Percentiles rank a stretch among this genome's conserved stretches.
Conservation (phyloP, 83 land plant species). For the Isoetes engelmannii region DNA sequence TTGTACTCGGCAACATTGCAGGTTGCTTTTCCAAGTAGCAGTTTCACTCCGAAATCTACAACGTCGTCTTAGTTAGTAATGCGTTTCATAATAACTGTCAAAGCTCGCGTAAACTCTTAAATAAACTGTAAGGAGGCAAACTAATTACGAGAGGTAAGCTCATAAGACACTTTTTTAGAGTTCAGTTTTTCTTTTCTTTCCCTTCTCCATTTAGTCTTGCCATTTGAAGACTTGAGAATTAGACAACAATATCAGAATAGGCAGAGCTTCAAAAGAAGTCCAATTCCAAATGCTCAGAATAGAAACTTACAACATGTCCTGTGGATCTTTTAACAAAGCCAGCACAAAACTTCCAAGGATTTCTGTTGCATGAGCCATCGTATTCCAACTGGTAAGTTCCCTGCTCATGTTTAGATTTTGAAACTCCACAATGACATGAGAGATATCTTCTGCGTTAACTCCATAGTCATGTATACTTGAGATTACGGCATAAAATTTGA, state of each 20-base stretch:
- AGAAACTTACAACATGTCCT: not conserved
- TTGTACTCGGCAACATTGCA: conserved; percentile 8
- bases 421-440: too few relatives aligned
- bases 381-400: not conserved
- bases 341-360: conserved; percentile 3
- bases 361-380: conserved; percentile 3
- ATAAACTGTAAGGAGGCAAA: too few relatives aligned
- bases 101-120: not conserved
- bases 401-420: not conserved
- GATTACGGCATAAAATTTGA: too few relatives aligned
- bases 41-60: not conserved
- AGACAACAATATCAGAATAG: not conserved
- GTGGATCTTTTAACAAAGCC: conserved; percentile 5
- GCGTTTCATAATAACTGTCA: not conserved
- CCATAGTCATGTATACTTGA: too few relatives aligned
- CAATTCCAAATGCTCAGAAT: too few relatives aligned
- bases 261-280: not conserved
- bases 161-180: too few relatives aligned
- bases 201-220: too few relatives aligned
- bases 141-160: too few relatives aligned
- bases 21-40: not conserved
- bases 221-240: too few relatives aligned
- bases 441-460: too few relatives aligned
- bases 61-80: not conserved
- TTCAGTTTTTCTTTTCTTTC: too few relatives aligned